These are phyloP conservation scores for Stachybotrys chlorohalonatus DNA, from an alignment of 2,329 filamentous ascomycete genomes.

Conservation along the genomic window DNA sequence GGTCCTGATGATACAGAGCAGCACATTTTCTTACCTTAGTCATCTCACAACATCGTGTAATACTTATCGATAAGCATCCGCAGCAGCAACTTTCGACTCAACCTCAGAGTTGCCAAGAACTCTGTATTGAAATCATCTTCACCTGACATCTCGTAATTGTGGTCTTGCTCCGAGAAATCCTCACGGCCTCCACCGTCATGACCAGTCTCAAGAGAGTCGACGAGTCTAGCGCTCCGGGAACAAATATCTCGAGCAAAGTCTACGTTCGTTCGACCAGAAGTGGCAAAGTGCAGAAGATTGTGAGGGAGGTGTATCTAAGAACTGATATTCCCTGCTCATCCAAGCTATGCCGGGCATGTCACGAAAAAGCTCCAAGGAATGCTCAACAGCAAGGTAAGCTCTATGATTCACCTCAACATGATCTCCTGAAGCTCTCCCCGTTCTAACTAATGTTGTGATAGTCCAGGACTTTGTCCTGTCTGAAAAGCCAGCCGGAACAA, in stretches of 20 bases:
- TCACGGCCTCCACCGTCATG: slow-evolving; percentile 31
- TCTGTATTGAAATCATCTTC: no score
- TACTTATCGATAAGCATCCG: no score
- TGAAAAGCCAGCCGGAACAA: slow-evolving; percentile 77
- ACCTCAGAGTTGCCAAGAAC: no score
- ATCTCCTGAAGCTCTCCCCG: no score
- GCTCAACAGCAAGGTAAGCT: slow-evolving; percentile 64
- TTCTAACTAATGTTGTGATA: slow-evolving; percentile 23
- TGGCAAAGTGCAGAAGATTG: slow-evolving; percentile 98
- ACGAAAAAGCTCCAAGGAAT: slow-evolving; percentile 66
- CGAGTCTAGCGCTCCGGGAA: slow-evolving; percentile 43
- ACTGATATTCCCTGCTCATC: slow-evolving; percentile 98
- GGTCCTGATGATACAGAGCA: no score
- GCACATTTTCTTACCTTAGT: no score
- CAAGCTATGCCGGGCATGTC: slow-evolving; percentile 70
- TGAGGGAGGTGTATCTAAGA: slow-evolving; percentile 89
- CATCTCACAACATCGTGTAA: no score
- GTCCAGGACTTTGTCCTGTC: slow-evolving; percentile 81
- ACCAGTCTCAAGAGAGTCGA: slow-evolving; percentile 55
- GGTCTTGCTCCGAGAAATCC: neutral
- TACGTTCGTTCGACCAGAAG: slow-evolving; percentile 91
- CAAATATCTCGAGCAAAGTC: slow-evolving; percentile 87
- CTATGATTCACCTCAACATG: no score
- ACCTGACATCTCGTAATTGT: neutral
- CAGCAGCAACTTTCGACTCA: no score